Percentiles rank a stretch among this genome's conserved stretches.
phyloP scores from a whole-genome alignment of 2,329 filamentous ascomycete genomes.

The Neoarthrinium moseri region DNA sequence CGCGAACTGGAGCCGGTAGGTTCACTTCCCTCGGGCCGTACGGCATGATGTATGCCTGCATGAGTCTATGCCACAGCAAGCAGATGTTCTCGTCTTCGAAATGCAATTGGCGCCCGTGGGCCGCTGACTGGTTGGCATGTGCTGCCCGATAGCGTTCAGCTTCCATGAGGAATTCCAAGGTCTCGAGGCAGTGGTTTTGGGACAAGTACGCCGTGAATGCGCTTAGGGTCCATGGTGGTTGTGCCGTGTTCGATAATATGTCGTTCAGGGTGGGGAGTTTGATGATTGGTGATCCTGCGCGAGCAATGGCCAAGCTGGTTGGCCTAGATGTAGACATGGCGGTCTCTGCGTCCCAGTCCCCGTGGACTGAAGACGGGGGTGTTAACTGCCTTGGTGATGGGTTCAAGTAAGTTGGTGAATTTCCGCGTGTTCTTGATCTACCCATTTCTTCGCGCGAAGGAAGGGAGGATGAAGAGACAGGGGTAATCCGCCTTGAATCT shows the following conservation, averaged over 20 bases:
- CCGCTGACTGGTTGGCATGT: constrained; percentile 41
- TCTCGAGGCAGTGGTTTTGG: constrained; percentile 95
- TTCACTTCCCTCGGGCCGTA: constrained; percentile 88
- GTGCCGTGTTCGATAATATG: constrained; percentile 82
- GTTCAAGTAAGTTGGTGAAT: constrained; percentile 42
- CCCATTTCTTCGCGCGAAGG: constrained; percentile 37
- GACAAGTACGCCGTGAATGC: constrained; percentile 97
- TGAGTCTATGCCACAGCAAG: constrained; percentile 81
- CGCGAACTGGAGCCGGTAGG: constrained; percentile 80
- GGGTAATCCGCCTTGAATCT: constrained; percentile 18
- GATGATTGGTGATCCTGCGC: constrained; percentile 35
- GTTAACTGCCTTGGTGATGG: constrained; percentile 41
- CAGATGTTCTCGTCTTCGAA: constrained; percentile 65
- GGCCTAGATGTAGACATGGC: constrained; percentile 49
- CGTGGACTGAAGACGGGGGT: constrained; percentile 43
- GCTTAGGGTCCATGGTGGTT: constrained; percentile 83
- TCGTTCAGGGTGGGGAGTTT: constrained; percentile 73
- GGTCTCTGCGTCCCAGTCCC: constrained; percentile 41
- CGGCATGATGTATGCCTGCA: constrained; percentile 86
- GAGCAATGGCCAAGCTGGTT: constrained; percentile 44
- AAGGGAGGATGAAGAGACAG: constrained; percentile 13
- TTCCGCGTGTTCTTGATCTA: constrained; percentile 43
- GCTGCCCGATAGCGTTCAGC: constrained; percentile 77
- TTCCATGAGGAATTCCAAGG: constrained; percentile 94
- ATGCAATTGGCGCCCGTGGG: constrained; percentile 37